Evolutionary conservation across 768 basidiomycete genomes (phyloP), one percentile per base, ranked within the genome.

Genomic region (Cyathus striatus): DNA sequence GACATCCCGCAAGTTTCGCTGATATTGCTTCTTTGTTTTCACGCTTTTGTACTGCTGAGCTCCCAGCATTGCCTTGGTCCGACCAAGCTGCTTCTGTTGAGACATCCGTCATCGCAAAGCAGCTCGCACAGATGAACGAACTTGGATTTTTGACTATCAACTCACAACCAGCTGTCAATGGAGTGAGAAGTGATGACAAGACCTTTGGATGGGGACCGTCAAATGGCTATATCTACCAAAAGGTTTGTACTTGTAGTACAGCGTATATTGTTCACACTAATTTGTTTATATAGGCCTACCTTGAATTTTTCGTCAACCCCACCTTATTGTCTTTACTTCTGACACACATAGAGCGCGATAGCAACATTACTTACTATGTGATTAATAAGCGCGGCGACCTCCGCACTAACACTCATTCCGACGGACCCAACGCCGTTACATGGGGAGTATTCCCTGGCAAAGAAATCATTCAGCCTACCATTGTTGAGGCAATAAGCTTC

Each of bases 381-480:
- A 95, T 97, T 63, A 97, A 97, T 76, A 90, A 86, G 62, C 80
- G 83, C 32, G 96, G 96, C 30, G 94, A 98, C 61, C 70, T 99
- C 39, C 80, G 85, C 43, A 97, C 96, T 38, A 99, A 98, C 71
- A 93, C 83, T 13, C 88, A 91, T 53, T 89, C 86, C 2, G 93
- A 96, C 40, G 92, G 94, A 2, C 94, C 96, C 21, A 97, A 96
- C 54, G 94, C 94, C n/a, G 92, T 97, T 14, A 97, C 94, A 1
- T 97, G 94, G 94, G 94, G 94, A 49, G 90, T 96, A 6, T 97
- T 95, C 75, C 91, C 94, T 4, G 90, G 90, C 43, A 97, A 97
- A 63, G 94, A 96, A 70, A 89, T 96, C 52, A 69, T 95, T 37
- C 92, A 95, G 59, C 94, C 94, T 17, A 97, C 94, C 16, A 91